These are phyloP conservation scores for Panicum virgatum DNA, from an alignment of 202 grass and related monocot species.

Conservation along the genomic window DNA sequence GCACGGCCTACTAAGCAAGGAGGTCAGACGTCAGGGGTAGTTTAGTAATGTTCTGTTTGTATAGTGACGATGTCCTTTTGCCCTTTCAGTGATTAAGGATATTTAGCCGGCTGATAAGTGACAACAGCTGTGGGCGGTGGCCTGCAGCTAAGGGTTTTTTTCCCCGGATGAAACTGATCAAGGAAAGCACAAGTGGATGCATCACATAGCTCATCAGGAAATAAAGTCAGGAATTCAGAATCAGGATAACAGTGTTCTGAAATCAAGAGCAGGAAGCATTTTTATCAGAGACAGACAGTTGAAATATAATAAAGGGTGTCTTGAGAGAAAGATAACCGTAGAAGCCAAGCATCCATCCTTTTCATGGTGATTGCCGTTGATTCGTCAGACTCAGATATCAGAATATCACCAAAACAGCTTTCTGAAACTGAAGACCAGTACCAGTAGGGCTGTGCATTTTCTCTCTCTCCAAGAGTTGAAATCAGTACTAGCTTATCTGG, in stretches of 20 bases:
- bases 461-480: no score
- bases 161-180: neutral
- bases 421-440: slow-evolving; percentile 8
- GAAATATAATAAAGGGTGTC: neutral
- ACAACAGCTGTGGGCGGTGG: neutral
- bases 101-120: neutral
- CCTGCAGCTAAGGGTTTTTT: no score
- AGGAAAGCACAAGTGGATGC: neutral
- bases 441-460: no score
- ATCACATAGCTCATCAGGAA: neutral
- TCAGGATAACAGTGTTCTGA: neutral
- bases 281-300: neutral
- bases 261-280: neutral
- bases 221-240: neutral
- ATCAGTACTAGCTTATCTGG: no score
- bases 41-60: neutral
- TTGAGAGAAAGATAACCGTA: neutral
- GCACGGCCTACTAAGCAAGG: neutral
- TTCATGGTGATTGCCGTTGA: no score
- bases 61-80: neutral
- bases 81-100: neutral
- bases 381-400: neutral
- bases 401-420: neutral
- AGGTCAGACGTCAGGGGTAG: neutral
- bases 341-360: neutral